phyloP scores from a whole-genome alignment of 768 basidiomycete genomes.

The Tricholomella constricta region DNA sequence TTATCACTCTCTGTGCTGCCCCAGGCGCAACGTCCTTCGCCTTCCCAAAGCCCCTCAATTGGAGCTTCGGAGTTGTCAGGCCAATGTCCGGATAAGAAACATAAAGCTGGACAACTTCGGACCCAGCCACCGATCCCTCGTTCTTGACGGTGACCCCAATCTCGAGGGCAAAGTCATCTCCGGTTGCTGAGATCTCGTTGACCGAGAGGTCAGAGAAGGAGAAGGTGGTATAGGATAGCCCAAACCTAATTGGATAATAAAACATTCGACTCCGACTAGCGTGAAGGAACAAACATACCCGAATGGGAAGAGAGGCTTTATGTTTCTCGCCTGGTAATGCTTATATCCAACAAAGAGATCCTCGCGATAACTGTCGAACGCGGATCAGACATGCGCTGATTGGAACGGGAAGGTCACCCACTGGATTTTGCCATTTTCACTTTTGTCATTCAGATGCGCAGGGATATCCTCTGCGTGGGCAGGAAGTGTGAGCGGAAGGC shows the following conservation, averaged over 20 bases:
- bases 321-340: constrained; percentile 54
- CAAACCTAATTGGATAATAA: constrained; percentile 46
- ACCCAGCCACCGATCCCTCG: constrained; percentile 52
- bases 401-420: constrained; percentile 17
- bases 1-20: constrained; percentile 34
- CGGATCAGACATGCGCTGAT: not conserved
- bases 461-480: constrained; percentile 62
- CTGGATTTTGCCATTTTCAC: constrained; percentile 59
- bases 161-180: constrained; percentile 33
- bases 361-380: constrained; percentile 48
- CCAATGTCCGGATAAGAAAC: constrained; percentile 51
- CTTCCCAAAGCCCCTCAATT: constrained; percentile 70
- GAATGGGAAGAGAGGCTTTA: constrained; percentile 66
- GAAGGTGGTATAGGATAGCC: constrained; percentile 79
- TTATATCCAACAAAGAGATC: constrained; percentile 74
- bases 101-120: constrained; percentile 71
- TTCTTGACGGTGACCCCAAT: constrained; percentile 56
- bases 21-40: constrained; percentile 53
- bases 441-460: constrained; percentile 56
- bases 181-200: constrained; percentile 26
- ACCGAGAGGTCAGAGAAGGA: constrained; percentile 48
- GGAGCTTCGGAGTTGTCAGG: constrained; percentile 55
- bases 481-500: constrained; percentile 64
- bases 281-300: constrained; percentile 48
- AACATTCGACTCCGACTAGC: not conserved